A percentile compares a stretch with the other conserved stretches of the same genome.
These are phyloP conservation scores for Spencermartinsiella europaea DNA, from an alignment of 805 yeast species.

Conservation along the genomic window DNA sequence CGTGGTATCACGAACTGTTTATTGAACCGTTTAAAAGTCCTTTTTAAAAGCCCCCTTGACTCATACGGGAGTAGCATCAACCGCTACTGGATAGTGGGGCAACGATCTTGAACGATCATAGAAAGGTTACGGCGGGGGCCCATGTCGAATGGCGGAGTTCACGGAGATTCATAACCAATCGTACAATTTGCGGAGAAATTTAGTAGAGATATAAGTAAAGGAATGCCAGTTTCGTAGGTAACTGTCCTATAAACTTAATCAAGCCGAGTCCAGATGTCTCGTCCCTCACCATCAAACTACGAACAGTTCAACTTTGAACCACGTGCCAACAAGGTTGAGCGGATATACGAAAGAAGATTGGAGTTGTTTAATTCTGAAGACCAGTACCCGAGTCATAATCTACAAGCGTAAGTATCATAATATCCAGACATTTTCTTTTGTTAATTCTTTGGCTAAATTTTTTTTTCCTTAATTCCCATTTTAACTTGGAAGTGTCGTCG, in stretches of 20 bases:
- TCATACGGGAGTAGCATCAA: not conserved
- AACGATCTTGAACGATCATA: not conserved
- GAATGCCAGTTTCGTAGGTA: no score
- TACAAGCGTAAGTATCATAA: not conserved
- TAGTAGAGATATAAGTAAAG: no score
- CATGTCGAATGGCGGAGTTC: no score
- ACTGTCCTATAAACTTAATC: not conserved
- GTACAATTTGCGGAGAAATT: no score
- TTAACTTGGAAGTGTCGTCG: constrained; percentile 44
- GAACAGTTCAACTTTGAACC: not conserved
- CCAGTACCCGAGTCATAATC: not conserved
- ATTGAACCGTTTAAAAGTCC: no score
- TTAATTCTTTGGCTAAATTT: not conserved
- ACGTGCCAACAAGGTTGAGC: not conserved
- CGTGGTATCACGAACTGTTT: no score
- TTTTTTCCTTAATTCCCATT: not conserved
- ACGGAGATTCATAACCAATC: no score
- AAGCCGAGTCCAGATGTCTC: not conserved
- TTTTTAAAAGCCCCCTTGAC: not conserved
- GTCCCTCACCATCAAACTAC: not conserved
- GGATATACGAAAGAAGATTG: not conserved
- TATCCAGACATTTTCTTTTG: no score
- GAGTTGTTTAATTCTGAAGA: not conserved
- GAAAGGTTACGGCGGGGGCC: no score
- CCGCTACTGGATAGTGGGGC: not conserved